Evolutionary conservation across 2,329 filamentous ascomycete genomes (phyloP).

Genomic region (Polytolypa hystricis): DNA sequence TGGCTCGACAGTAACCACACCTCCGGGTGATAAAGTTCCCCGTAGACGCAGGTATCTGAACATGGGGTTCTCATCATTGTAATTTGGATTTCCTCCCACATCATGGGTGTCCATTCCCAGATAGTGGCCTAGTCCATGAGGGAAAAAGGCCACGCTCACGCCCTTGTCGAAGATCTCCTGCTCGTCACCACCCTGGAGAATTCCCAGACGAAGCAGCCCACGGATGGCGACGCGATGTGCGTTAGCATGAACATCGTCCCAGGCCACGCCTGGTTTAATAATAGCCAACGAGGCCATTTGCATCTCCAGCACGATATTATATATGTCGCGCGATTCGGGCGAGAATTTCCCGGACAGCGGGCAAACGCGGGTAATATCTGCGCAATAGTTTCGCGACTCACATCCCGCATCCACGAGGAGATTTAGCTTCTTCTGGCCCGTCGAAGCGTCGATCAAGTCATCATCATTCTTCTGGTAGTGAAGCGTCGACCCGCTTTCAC

Average conservation of each 20-base stretch:
- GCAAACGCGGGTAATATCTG: constrained; percentile 81
- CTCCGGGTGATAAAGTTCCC: constrained; percentile 60
- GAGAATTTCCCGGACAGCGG: constrained; percentile 63
- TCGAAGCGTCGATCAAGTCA: constrained; percentile 44
- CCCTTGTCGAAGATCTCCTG: constrained; percentile 65
- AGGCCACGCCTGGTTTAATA: constrained; percentile 58
- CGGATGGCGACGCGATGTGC: constrained; percentile 62
- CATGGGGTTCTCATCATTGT: constrained; percentile 66
- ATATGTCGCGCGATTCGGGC: constrained; percentile 58
- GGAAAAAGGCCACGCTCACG: constrained; percentile 83
- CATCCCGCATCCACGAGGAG: constrained; percentile 79
- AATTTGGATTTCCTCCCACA: constrained; percentile 61
- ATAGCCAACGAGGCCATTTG: constrained; percentile 61
- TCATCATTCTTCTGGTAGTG: constrained; percentile 80
- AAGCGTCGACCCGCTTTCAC: constrained; percentile 69
- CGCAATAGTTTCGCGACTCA: constrained; percentile 76
- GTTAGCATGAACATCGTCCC: constrained; percentile 59
- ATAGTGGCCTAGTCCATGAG: constrained; percentile 84
- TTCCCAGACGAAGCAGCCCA: constrained; percentile 59
- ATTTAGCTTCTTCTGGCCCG: constrained; percentile 46
- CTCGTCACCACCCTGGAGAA: constrained; percentile 52
- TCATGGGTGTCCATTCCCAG: constrained; percentile 91
- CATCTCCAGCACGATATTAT: constrained; percentile 70
- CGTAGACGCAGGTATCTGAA: constrained; percentile 80
- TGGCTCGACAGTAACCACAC: constrained; percentile 89